Evolutionary conservation across 1,139 yeast species (phyloP), one percentile per base, ranked within the genome.

Genomic region (Saccharomyces hybrid): DNA sequence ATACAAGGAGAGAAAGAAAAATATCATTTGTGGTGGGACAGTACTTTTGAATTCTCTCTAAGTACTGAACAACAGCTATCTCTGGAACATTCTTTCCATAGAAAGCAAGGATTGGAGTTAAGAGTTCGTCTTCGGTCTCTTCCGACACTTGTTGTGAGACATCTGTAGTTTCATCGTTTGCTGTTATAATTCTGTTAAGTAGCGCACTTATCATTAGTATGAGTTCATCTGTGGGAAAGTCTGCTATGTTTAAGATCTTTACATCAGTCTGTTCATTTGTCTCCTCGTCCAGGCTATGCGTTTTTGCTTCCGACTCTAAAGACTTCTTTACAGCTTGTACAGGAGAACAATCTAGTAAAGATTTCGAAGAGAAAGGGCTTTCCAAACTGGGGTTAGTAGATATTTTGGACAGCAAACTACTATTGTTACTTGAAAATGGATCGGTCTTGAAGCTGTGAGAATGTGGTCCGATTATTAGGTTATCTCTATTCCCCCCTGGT

Each of bases 11-110:
- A 38, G 96, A 85, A 52, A 93, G 75, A 70, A 91, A 93, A 31
- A 95, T 98, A 68, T 95, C 99, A 71, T 93, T 93, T 1, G 99
- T 91, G 23, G 95, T 95, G 0, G 99, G 99, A 71, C 99, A 93
- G 72, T 93, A 95, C 71, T 91, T 93, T 67, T 93, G 80, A 31
- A 93, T 95, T 65, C 99, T 82, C 46, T 90, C 81, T 57, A 93
- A 77, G 69, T 93, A 93, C 16, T 96, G 95, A 66, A 89, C 91
- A 52, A 95, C 78, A 8, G 93, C 83, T 54, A 93, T 93, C 11
- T 96, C 97, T 1, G 99, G 99, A 14, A 93, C 84, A 68, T 91
- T 95, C 52, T 96, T 83, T 19, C 99, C 99, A 68, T 90, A 97
- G 69, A 93, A 93, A 49, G 97, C 95, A 57, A 91, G 73, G 2